phyloP scores from a whole-genome alignment of 2,329 filamentous ascomycete genomes.

The Thielaviopsis ethacetica region DNA sequence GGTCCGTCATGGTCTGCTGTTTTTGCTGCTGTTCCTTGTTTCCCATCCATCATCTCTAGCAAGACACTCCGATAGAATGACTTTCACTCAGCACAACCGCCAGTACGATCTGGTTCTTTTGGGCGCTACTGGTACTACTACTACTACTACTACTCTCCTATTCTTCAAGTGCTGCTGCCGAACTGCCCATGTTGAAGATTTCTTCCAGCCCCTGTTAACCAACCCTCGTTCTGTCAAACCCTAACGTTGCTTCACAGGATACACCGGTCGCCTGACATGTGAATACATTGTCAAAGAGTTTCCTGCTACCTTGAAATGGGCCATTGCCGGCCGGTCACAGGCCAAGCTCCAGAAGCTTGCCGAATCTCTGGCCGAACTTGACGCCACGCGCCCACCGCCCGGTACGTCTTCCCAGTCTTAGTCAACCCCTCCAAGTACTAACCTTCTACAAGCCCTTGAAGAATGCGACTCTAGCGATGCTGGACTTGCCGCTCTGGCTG shows the following conservation, averaged over 20 bases:
- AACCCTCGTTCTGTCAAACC: neutral
- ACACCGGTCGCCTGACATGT: constrained; percentile 63
- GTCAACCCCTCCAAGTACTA: neutral
- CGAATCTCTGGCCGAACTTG: constrained; percentile 50
- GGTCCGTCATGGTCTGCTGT: neutral
- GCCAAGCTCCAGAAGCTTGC: constrained; percentile 56
- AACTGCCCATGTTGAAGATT: too few species aligned
- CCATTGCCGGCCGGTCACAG: constrained; percentile 66
- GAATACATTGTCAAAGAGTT: constrained; percentile 57
- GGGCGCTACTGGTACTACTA: constrained; percentile 35
- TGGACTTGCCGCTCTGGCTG: constrained; percentile 29
- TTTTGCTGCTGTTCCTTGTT: neutral
- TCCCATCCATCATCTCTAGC: neutral
- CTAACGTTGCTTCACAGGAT: constrained; percentile 34
- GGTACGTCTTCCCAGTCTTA: constrained; percentile 26
- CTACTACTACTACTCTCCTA: too few species aligned
- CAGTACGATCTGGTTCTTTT: constrained; percentile 42
- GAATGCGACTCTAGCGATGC: constrained; percentile 30
- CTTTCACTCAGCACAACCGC: constrained; percentile 32
- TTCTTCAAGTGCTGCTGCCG: neutral
- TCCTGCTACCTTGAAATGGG: constrained; percentile 72
- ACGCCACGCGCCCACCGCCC: constrained; percentile 48
- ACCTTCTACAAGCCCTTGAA: constrained; percentile 30
- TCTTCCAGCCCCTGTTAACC: neutral
- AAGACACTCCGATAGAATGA: constrained; percentile 21